Percentiles rank a stretch among this genome's conserved stretches.
Evolutionary conservation across 441 rosid species (phyloP).

Genomic region (Erysimum cheiri): DNA sequence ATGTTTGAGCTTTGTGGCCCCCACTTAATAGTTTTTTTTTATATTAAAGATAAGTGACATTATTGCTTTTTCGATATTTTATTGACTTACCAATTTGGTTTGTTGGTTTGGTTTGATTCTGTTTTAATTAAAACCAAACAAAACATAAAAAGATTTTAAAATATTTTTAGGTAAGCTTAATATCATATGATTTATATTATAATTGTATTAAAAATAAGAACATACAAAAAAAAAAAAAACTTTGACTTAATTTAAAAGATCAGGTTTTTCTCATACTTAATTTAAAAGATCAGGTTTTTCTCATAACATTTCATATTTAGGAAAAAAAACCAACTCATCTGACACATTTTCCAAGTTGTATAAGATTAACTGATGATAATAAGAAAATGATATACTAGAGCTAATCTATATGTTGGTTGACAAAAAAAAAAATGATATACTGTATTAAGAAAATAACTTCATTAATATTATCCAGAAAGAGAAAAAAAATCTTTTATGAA

Average conservation of each 20-base stretch:
- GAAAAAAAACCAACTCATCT: neutral
- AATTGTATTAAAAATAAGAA: neutral
- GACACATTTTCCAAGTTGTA: neutral
- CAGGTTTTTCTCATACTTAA: too few relatives aligned
- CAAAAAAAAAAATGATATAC: too few relatives aligned
- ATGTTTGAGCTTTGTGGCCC: neutral
- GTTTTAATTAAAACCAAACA: neutral
- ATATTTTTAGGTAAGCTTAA: neutral
- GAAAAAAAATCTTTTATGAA: too few relatives aligned
- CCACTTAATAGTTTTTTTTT: neutral
- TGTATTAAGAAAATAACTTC: too few relatives aligned
- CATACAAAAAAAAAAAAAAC: neutral
- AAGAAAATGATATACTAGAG: neutral
- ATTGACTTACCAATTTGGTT: neutral
- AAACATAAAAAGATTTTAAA: neutral
- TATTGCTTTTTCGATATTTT: neutral
- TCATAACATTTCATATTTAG: neutral
- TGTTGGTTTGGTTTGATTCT: neutral
- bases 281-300: too few relatives aligned
- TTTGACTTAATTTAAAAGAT: too few relatives aligned
- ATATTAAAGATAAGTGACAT: neutral
- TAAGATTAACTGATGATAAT: neutral
- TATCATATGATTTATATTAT: neutral
- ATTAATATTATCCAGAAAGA: too few relatives aligned
- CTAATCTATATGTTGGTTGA: too few relatives aligned